Percentiles rank a stretch among this genome's conserved stretches.
These are phyloP conservation scores for Arthrocladium fulminans DNA, from an alignment of 2,329 filamentous ascomycete species.

Conservation along the genomic window DNA sequence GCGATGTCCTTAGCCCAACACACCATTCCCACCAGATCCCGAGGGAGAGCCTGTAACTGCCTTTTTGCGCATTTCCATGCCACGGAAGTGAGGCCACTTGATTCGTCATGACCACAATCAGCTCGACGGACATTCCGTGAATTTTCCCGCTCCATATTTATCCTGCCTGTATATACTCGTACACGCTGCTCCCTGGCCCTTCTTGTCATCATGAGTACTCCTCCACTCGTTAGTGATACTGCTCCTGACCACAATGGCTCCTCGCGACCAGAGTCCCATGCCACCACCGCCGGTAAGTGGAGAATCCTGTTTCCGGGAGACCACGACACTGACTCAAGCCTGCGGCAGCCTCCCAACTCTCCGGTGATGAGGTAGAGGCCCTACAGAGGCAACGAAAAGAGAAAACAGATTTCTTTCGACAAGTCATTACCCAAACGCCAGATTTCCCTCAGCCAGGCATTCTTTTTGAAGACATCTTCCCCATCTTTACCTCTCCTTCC, in stretches of 20 bases:
- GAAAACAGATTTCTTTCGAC: conserved; percentile 7
- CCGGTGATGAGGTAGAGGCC: conserved; percentile 20
- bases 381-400: conserved; percentile 15
- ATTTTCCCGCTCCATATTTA: not conserved
- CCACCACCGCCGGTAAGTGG: conserved; percentile 21
- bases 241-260: conserved; percentile 17
- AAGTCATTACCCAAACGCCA: conserved; percentile 7
- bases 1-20: not conserved
- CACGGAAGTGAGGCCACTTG: not conserved
- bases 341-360: conserved; percentile 22
- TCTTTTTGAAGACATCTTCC: conserved; percentile 95
- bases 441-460: conserved; percentile 45
- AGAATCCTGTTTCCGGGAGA: conserved; percentile 1
- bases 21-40: conserved; percentile 6
- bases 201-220: conserved; percentile 19
- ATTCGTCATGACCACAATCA: conserved; percentile 7
- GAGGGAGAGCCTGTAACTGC: not conserved
- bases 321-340: not conserved
- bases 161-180: conserved; percentile 7
- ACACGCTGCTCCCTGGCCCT: conserved; percentile 12
- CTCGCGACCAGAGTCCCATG: conserved; percentile 23
- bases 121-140: conserved; percentile 5
- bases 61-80: not conserved
- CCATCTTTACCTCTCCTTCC: conserved; percentile 72
- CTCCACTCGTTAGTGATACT: conserved; percentile 10